Evolutionary conservation across 192 early-diverging fungal species (phyloP).

Genomic region (Coemansia furcata): DNA sequence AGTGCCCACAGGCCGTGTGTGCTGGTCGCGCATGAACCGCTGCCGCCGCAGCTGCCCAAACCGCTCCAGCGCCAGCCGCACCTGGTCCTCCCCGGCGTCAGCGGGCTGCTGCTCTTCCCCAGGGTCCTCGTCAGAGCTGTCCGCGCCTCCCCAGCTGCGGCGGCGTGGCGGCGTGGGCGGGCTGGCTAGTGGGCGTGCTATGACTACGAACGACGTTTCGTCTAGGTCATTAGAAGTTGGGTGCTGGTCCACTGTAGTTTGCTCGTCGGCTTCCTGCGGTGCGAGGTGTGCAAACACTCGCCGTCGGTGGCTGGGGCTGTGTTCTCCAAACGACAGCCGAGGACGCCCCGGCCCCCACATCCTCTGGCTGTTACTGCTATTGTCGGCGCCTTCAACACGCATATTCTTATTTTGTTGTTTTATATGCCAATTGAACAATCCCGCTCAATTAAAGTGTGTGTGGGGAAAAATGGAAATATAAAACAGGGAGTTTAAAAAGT

Average conservation of each 20-base stretch:
- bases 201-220: neutral
- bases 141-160: conserved; percentile 1
- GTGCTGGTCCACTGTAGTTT: neutral
- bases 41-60: conserved; percentile 27
- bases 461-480: neutral
- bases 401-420: neutral
- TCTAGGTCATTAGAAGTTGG: neutral
- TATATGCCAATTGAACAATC: neutral
- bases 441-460: neutral
- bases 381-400: conserved; percentile 16
- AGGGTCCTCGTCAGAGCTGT: conserved; percentile 9
- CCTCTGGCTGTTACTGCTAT: conserved; percentile 10
- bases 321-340: conserved; percentile 28
- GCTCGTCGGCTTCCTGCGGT: conserved; percentile 15
- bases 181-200: neutral
- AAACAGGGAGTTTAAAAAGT: neutral
- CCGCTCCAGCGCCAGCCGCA: conserved; percentile 22
- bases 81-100: conserved; percentile 7
- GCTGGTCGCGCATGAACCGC: conserved; percentile 38
- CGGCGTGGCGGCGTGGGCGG: conserved; percentile 35
- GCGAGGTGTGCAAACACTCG: conserved; percentile 42
- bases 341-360: conserved; percentile 10
- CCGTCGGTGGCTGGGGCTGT: conserved; percentile 8
- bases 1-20: neutral
- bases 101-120: neutral